phyloP scores from a whole-genome alignment of 345 rosid species.

The Barbarea vulgaris region DNA sequence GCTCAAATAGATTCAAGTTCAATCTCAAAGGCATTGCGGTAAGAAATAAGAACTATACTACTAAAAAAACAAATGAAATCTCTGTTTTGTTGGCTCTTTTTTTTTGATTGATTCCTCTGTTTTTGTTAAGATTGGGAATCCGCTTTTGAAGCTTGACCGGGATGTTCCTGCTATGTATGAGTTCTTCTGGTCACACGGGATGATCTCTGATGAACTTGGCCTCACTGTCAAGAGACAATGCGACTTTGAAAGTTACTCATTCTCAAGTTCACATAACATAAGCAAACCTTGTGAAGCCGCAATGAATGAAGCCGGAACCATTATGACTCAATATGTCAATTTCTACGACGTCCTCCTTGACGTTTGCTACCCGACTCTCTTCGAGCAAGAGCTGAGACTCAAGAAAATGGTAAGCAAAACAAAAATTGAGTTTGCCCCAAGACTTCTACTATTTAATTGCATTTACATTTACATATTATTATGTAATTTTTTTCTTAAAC shows the following conservation, averaged over 20 bases:
- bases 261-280: constrained; percentile 59
- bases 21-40: constrained; percentile 95
- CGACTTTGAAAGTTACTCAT: constrained; percentile 73
- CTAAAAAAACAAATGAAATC: not conserved
- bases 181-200: constrained; percentile 93
- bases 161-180: constrained; percentile 75
- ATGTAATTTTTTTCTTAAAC: not conserved
- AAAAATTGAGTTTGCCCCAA: not conserved
- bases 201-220: constrained; percentile 93
- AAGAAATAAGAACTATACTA: constrained; percentile 42
- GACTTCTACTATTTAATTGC: not conserved
- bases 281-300: constrained; percentile 57
- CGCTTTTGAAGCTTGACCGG: constrained; percentile 77
- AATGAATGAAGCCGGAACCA: constrained; percentile 49
- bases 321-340: constrained; percentile 70
- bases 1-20: constrained; percentile 66
- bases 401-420: constrained; percentile 57
- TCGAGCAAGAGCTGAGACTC: constrained; percentile 85
- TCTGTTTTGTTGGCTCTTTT: constrained; percentile 7
- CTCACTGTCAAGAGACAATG: constrained; percentile 71
- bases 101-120: constrained; percentile 18
- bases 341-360: constrained; percentile 82
- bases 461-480: not conserved
- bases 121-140: constrained; percentile 77
- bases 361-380: constrained; percentile 76